Evolutionary conservation across 1,139 yeast species (phyloP), one percentile per base, ranked within the genome.

Genomic region (Geotrichum bryndzae): DNA sequence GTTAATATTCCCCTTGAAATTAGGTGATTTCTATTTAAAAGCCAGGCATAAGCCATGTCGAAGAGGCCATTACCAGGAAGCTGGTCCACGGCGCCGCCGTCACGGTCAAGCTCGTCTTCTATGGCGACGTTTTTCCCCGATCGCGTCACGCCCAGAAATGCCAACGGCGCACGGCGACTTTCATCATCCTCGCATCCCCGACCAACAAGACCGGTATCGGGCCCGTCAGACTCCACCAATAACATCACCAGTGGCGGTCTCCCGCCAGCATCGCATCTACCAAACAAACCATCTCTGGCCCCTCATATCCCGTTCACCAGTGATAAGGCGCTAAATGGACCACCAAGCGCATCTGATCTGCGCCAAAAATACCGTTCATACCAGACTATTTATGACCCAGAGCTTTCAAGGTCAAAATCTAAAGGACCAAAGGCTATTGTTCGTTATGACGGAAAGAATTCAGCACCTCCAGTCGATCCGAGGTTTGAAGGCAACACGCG

Each of bases 341-440:
- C 6, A 41, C 6, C 46, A 13, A 41, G 46, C 18, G 18, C 15
- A 15, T n/a, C 46, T 41, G 46, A 41, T 41, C 7, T 15, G 6
- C 46, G 46, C 22, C 27, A 51, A 33, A 53, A 53, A 23, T 56
- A 41, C 52, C 46, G 54, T 33, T 46, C 67, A 22, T 68, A 64
- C 60, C 67, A 64, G 61, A 62, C 68, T 13, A 64, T 76, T 1
- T 84, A 83, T 66, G 94, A 88, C 65, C 91, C 89, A 5, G 90
- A 86, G 33, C 66, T 79, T 1, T 70, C 71, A 41, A 77, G 75
- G 63, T 78, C 76, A 50, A 72, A 74, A 65, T 72, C 72, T 67
- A 80, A 74, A 56, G 82, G 75, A 64, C 76, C 69, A 66, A 73
- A 63, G 69, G 79, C 74, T 68, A 76, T 73, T 63, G 81, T 74